Base-by-base conservation (phyloP, 257 asterid species). In the Jaltomata sinuosa region DNA sequence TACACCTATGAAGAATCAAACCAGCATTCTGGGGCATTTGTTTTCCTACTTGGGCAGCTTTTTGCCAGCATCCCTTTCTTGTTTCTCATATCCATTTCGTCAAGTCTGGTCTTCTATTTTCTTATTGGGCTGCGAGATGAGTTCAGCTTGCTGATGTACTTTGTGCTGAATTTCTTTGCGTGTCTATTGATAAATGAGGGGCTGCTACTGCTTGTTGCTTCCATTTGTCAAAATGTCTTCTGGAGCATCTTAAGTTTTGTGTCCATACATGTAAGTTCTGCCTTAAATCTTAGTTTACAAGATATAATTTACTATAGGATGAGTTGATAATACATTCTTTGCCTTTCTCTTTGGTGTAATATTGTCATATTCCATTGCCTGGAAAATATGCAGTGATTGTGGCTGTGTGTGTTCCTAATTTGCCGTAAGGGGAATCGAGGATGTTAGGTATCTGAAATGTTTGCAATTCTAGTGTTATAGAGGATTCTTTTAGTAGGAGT, bases 141-240 rank as follows among this genome's bases (percentile, higher is more conserved):
- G 82, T 95, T 97, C 97, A 87, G 90, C 92, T 85, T 93, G 88
- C 88, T 97, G 92, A 87, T 95, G 91, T 97, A 97, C 84, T 97
- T 97, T 67, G 89, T 92, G 55, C 88, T 95, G 77, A 95, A 95
- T 85, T 92, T 94, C 94, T 94, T 95, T 87, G 82, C 62, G 89
- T 97, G 99, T 92, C 99, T 97, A 64, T 86, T 97, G 11, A 94
- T 95, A 65, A 97, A 93, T 42, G 99, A 97, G 89, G 99, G 98
- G 50, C 84, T 97, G 11, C 96, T 97, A 62, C 91, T 93, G 61
- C 90, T 94, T 61, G 87, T 90, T 79, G 84, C 94, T 88, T 88
- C 94, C 85, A 76, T 94, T 80, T 92, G 96, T 90, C 91, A 86
- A 87, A 92, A 91, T 67, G 87, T 89, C 79, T 97, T 95, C 90